Percentiles rank a stretch among this genome's conserved stretches.
These are phyloP conservation scores for Tilletiaria anomala DNA, from an alignment of 1,284 basidiomycete species.

Conservation along the genomic window DNA sequence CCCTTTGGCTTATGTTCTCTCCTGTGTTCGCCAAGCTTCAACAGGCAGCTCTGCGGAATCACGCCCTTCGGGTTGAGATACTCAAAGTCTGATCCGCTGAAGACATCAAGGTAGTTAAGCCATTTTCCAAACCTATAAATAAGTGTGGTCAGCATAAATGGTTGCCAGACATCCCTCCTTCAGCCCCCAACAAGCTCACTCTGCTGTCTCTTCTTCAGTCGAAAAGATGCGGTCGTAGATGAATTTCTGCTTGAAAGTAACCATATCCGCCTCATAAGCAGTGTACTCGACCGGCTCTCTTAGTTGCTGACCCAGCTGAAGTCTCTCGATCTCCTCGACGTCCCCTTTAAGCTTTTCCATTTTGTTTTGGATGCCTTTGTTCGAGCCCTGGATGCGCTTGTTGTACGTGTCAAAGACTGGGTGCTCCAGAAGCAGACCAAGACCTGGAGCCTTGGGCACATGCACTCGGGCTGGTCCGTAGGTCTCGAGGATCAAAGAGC, in stretches of 20 bases:
- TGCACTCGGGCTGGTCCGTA: conserved; percentile 59
- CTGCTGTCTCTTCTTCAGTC: conserved; percentile 62
- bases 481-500: conserved; percentile 40
- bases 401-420: conserved; percentile 71
- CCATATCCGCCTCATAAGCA: conserved; percentile 13
- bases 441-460: conserved; percentile 88
- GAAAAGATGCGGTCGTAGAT: conserved; percentile 40
- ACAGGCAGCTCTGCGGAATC: conserved; percentile 35
- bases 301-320: conserved; percentile 3
- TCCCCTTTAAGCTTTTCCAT: conserved; percentile 26
- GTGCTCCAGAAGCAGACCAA: conserved; percentile 85
- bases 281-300: conserved; percentile 16
- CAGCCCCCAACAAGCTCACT: too few relatives aligned
- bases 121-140: conserved; percentile 29
- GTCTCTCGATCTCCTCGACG: conserved; percentile 8
- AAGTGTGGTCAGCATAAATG: not conserved
- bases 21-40: conserved; percentile 43
- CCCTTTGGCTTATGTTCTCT: not conserved
- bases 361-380: conserved; percentile 35
- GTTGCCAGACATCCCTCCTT: too few relatives aligned
- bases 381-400: conserved; percentile 46
- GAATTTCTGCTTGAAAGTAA: conserved; percentile 28
- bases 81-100: conserved; percentile 30
- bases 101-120: conserved; percentile 37
- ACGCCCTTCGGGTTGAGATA: conserved; percentile 40